Base-by-base conservation (phyloP, 371 early-diverging fungal species). In the Circinella minor region DNA sequence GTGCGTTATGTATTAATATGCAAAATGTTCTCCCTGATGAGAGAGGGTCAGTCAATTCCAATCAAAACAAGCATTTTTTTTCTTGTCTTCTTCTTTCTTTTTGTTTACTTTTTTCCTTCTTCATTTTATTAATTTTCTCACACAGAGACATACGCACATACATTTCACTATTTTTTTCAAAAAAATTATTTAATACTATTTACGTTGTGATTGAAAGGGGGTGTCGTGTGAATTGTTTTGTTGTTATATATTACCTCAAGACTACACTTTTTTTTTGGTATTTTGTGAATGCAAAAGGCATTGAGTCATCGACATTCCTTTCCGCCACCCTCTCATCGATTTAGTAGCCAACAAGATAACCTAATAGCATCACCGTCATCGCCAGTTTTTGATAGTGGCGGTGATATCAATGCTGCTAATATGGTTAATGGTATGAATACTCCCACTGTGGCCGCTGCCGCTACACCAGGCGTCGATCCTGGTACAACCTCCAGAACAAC, bases 21-120 rank as follows among this genome's bases (percentile, higher is more conserved):
- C 60, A 59, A 14, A 51, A 51, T 51, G 51, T n/a, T 2, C 51
- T 51, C 51, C 51, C 51, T 51, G 15, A 1, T 13, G 15, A 7
- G 15, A 49, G 49, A 2, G 51, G 51, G 51, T 51, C 15, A 34
- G 20, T 57, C 57, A 61, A 46, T 61, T 46, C 46, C 62, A 61
- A 17, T 18, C 38, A 13, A 39, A n/a, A 60, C 17, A 36, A 27
- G 17, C 59, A 37, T 34, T 46, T 15, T 48, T 61, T 20, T 60
- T 54, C 51, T 55, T 48, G 38, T 38, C 59, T 66, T 60, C 48
- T 61, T 68, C 59, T 61, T 51, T 61, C 51, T 14, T 27, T 36
- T 54, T 6, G 3, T 34, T 4, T n/a, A 6, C 14, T 34, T n/a
- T 36, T 54, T 6, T 11, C 13, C 13, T n/a, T 15, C 14, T 34